phyloP scores from a whole-genome alignment of 352 stramenopile genomes.

The Phytophthora europaea region DNA sequence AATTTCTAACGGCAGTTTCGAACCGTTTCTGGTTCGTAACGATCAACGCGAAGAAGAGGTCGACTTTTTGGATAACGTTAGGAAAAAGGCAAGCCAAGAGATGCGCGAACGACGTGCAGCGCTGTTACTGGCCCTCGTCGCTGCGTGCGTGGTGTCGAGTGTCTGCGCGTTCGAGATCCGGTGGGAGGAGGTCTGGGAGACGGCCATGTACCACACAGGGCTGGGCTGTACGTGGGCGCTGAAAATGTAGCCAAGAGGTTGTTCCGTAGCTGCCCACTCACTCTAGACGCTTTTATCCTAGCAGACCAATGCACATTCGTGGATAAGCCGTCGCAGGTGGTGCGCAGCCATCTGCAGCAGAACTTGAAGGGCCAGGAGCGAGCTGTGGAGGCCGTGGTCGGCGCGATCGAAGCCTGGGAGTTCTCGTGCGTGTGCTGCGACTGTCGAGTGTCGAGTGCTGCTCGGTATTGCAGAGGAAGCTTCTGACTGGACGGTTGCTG shows the following conservation, averaged over 20 bases:
- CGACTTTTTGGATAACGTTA: neutral
- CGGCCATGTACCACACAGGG: conserved; percentile 55
- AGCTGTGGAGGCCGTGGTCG: conserved; percentile 72
- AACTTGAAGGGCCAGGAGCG: conserved; percentile 77
- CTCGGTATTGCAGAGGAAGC: neutral
- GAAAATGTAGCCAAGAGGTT: conserved; percentile 16
- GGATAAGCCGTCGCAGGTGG: conserved; percentile 68
- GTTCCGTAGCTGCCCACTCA: conserved; percentile 2
- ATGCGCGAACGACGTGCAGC: conserved; percentile 7
- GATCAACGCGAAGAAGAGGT: neutral
- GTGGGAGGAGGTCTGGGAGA: conserved; percentile 56
- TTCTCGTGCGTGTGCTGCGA: conserved; percentile 81
- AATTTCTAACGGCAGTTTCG: neutral
- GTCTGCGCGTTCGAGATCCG: conserved; percentile 20
- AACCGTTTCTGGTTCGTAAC: neutral
- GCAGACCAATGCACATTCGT: conserved; percentile 81
- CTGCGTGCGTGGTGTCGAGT: conserved; percentile 7
- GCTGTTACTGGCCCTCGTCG: conserved; percentile 30
- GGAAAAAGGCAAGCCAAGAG: neutral
- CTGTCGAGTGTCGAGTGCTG: neutral
- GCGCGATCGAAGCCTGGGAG: conserved; percentile 83
- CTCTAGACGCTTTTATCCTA: conserved; percentile 11
- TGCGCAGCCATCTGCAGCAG: conserved; percentile 59
- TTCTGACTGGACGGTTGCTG: conserved; percentile 6
- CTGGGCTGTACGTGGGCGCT: conserved; percentile 53